phyloP scores from a whole-genome alignment of 768 basidiomycete genomes.

The Trametes maxima region DNA sequence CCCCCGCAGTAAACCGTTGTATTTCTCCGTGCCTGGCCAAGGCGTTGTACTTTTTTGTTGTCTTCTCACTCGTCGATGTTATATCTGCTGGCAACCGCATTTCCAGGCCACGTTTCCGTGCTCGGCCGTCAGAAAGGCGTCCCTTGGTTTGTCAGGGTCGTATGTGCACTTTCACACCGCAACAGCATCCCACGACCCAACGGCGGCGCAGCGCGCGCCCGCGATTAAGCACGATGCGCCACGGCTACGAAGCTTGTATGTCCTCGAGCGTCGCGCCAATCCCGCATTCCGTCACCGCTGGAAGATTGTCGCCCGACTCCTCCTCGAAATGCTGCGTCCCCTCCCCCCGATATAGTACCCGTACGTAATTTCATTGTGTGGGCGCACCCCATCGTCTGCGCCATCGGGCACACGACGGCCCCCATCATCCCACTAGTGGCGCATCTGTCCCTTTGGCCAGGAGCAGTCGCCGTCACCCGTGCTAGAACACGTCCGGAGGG shows the following conservation, averaged over 20 bases:
- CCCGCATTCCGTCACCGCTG: neutral
- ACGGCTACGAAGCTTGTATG: neutral
- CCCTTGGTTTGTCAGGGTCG: no score
- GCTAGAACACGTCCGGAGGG: neutral
- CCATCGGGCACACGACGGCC: neutral
- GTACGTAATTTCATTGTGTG: neutral
- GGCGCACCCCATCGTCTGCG: no score
- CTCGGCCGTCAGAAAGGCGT: neutral
- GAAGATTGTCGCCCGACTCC: neutral
- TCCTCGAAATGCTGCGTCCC: no score
- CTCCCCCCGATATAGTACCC: no score
- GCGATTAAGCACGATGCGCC: no score
- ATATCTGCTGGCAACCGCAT: constrained; percentile 19
- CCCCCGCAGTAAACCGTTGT: constrained; percentile 43
- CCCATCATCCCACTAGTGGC: constrained; percentile 5
- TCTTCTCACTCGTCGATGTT: constrained; percentile 14
- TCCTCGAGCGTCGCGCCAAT: neutral
- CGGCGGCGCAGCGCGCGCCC: no score
- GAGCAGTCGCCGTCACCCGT: neutral
- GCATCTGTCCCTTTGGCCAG: constrained; percentile 4
- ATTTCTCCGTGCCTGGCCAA: constrained; percentile 12
- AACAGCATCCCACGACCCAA: no score
- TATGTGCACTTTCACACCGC: no score
- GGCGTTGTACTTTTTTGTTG: constrained; percentile 26
- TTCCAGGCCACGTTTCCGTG: neutral